Base-by-base conservation (phyloP, 2,329 filamentous ascomycete species). In the Monilinia aucupariae region DNA sequence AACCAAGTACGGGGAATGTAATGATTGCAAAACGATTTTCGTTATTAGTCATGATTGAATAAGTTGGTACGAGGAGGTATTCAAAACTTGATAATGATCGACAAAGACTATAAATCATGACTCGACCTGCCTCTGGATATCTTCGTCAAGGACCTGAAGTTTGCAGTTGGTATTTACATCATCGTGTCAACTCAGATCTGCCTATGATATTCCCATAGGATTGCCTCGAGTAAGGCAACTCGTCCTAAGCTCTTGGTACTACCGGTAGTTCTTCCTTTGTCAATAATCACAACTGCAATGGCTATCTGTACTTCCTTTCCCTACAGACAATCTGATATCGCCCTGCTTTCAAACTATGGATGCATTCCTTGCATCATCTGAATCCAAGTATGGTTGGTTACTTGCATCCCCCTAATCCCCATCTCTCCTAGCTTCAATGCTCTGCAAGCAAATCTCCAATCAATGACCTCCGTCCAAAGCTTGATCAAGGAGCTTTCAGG, bases 291-390 rank as follows among this genome's bases (percentile, higher is more conserved):
- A 34, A 1, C 25, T 37, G 22, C 41, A 47, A 34, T 56, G 10
- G 27, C 10, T n/a, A 15, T 32, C 20, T 22, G 25, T 55, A 30
- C 53, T 9, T 43, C 27, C 27, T 56, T n/a, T 47, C 27, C 54
- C 34, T 47, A 34, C 54, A 34, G 47, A 47, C 41, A 47, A 48
- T 58, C 41, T 27, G 39, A 47, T 58, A 47, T 25, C 27, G 13
- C 54, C 54, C 41, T 58, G 3, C 54, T 58, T 58, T 47, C 4
- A 30, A 47, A 47, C 12, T 34, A 25, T 37, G 1, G 22, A 58
- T 58, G 43, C 30, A 58, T 58, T 58, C 54, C 54, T 58, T 58
- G 54, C 54, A 58, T 58, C 30, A 58, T 58, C 54, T 47, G 34
- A 47, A n/a, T 12, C 54, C 54, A 22, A 56, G 41, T 56, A 56